Base-by-base conservation (phyloP, 495 filamentous ascomycete genomes). In the Annulohypoxylon nitens region DNA sequence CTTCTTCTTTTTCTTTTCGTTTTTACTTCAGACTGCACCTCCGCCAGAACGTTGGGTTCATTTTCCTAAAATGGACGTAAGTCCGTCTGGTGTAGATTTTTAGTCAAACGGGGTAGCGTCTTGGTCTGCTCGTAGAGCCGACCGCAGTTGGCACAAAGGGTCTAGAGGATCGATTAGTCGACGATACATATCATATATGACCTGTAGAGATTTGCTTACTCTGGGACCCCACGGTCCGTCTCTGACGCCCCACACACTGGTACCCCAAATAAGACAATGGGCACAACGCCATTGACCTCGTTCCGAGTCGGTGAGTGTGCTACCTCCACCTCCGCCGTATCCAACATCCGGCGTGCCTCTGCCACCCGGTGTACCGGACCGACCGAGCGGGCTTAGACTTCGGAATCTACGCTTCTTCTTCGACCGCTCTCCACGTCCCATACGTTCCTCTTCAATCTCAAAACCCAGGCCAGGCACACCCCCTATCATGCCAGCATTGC, bases 351-450 rank as follows among this genome's bases (percentile, higher is more conserved):
- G 93, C 1, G 92, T 96, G 2, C 89, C 91, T 71, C 93, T 86
- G 4, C 83, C 82, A 26, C 89, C 90, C 9, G 92, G 91, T 9
- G 92, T 93, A 30, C 90, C 89, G 59, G 88, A 82, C 72, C 91
- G 81, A 37, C 86, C 88, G 25, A 88, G 71, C 2, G 94, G 95
- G 78, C 93, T 97, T 65, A 97, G 80, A 78, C 94, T 97, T 48
- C 95, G 87, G 82, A 97, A 97, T 9, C 96, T 86, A 75, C 92
- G 88, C 87, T 98, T 98, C 82, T 97, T 94, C 88, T 97, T 95
- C 77, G 91, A 93, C 64, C 97, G 81, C 83, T 97, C 93, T 18
- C 96, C 95, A 51, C 93, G 86, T 33, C 93, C 97, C 88, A 95
- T 91, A 18, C 75, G 90, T 75, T 86, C 85, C 76, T 84, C 86